Conservation (phyloP, 2,329 filamentous ascomycete species). For the Sporothrix pseudoabietina region DNA sequence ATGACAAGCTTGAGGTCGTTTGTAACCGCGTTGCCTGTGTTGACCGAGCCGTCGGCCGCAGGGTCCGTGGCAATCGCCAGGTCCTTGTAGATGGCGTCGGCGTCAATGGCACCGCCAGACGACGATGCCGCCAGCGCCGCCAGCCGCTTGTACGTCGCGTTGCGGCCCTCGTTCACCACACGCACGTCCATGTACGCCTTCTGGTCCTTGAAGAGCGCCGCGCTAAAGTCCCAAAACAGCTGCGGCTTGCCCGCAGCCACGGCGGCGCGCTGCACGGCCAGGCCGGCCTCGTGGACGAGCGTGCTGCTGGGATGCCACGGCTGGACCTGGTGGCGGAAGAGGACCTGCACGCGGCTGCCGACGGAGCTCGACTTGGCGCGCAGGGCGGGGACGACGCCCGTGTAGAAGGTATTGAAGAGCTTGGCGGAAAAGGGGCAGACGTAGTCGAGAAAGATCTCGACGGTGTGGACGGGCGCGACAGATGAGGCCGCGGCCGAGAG, state of each 20-base stretch:
- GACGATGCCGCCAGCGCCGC: constrained; percentile 67
- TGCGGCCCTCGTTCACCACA: constrained; percentile 81
- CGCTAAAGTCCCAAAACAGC: constrained; percentile 80
- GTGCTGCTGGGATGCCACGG: constrained; percentile 92
- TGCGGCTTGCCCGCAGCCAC: constrained; percentile 47
- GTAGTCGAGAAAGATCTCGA: constrained; percentile 80
- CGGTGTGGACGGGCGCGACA: constrained; percentile 56
- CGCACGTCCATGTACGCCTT: constrained; percentile 80
- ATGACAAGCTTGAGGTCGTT: constrained; percentile 81
- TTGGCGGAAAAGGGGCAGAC: constrained; percentile 73
- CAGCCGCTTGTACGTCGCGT: constrained; percentile 78
- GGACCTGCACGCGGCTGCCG: constrained; percentile 62
- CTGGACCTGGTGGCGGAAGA: constrained; percentile 91
- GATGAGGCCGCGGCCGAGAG: constrained; percentile 42
- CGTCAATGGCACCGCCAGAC: constrained; percentile 73
- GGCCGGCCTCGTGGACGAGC: constrained; percentile 77
- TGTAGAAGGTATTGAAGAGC: constrained; percentile 76
- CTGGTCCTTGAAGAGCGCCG: constrained; percentile 66
- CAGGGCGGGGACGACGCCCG: constrained; percentile 65
- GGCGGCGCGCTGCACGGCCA: constrained; percentile 73
- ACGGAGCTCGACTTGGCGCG: constrained; percentile 59
- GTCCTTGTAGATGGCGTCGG: constrained; percentile 67
- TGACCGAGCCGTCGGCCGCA: constrained; percentile 67
- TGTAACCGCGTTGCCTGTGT: constrained; percentile 79
- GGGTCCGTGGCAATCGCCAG: constrained; percentile 71